Conservation (phyloP, 2,329 filamentous ascomycete genomes). For the Colletotrichum sp. region DNA sequence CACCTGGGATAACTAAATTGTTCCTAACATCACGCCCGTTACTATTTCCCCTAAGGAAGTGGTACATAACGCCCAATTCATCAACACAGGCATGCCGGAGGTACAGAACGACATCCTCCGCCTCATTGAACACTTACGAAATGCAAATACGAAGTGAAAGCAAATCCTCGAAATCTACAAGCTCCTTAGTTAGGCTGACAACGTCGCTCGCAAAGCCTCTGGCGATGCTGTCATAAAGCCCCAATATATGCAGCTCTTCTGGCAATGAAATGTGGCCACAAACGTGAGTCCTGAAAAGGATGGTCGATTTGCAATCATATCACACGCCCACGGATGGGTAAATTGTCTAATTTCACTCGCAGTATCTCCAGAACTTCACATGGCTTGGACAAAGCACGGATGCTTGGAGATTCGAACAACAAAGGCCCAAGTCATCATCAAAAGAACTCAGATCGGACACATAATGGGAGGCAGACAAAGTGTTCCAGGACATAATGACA, state of each 20-base stretch:
- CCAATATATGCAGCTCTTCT: background rate
- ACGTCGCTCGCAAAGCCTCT: too few species aligned
- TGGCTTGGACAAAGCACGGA: background rate
- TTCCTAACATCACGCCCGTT: too few species aligned
- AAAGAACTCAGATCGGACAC: background rate
- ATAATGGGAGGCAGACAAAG: accelerated
- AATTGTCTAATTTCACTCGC: background rate
- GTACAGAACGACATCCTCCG: too few species aligned
- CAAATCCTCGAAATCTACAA: too few species aligned
- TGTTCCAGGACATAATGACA: accelerated
- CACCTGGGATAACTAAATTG: too few species aligned
- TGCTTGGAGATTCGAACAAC: background rate
- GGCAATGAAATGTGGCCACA: accelerated
- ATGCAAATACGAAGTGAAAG: too few species aligned
- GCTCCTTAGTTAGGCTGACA: too few species aligned
- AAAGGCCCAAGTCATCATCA: background rate
- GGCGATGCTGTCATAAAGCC: too few species aligned
- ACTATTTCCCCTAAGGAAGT: too few species aligned
- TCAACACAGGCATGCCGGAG: too few species aligned
- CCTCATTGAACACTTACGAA: too few species aligned
- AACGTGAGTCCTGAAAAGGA: accelerated
- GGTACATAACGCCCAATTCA: too few species aligned
- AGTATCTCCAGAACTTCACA: background rate
- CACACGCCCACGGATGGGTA: background rate
- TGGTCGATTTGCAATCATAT: background rate